These are phyloP conservation scores for Pecoramyces ruminantium DNA, from an alignment of 192 early-diverging fungal species.

Conservation along the genomic window DNA sequence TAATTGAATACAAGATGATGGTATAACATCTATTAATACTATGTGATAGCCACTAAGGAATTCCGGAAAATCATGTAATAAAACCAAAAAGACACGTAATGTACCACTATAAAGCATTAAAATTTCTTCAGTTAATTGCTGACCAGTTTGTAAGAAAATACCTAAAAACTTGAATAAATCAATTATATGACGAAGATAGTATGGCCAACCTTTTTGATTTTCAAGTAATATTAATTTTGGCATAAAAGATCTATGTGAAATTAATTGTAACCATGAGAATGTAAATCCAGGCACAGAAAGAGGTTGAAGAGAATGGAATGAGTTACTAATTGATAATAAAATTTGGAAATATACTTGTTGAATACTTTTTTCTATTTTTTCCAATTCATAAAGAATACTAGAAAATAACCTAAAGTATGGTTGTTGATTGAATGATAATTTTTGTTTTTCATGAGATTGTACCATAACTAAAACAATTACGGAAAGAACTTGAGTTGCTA, in stretches of 20 bases:
- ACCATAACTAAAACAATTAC: constrained; percentile 70
- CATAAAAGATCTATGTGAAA: constrained; percentile 86
- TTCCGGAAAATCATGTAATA: constrained; percentile 95
- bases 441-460: constrained; percentile 62
- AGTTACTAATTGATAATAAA: constrained; percentile 48
- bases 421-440: constrained; percentile 68
- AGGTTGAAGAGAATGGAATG: constrained; percentile 72
- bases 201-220: constrained; percentile 70
- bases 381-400: constrained; percentile 63
- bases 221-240: constrained; percentile 62
- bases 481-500: constrained; percentile 67
- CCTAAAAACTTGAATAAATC: constrained; percentile 71
- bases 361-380: constrained; percentile 35
- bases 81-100: constrained; percentile 77
- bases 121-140: constrained; percentile 22
- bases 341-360: constrained; percentile 58
- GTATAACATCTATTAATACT: constrained; percentile 81
- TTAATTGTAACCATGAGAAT: constrained; percentile 85
- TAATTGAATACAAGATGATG: constrained; percentile 77
- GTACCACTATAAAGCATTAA: constrained; percentile 70
- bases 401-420: constrained; percentile 82
- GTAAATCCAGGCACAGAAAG: constrained; percentile 77
- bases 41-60: constrained; percentile 87
- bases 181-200: constrained; percentile 70
- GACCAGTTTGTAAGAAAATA: constrained; percentile 45